Percentiles rank a stretch among this genome's conserved stretches.
Evolutionary conservation across 192 early-diverging fungal genomes (phyloP).

Genomic region (Bifiguratus adelaidae): DNA sequence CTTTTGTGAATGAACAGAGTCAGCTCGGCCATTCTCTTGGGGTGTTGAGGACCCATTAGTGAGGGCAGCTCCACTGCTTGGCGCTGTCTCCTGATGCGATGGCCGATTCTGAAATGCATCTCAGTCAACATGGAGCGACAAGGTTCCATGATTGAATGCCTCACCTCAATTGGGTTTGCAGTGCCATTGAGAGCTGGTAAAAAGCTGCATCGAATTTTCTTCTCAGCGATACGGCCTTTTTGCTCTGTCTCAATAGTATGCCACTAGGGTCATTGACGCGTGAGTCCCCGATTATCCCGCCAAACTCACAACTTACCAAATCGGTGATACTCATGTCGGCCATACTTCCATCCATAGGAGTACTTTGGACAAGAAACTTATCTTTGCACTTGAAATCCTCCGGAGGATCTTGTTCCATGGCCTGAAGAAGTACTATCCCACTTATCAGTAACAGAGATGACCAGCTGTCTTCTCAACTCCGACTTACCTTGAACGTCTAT

Average conservation of each 20-base stretch:
- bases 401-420: conserved; percentile 77
- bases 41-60: too few species aligned
- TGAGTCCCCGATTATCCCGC: not conserved
- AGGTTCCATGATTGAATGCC: too few species aligned
- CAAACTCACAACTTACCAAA: conserved; percentile 21
- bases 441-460: too few species aligned
- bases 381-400: conserved; percentile 82
- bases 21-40: too few species aligned
- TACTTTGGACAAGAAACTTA: conserved; percentile 92
- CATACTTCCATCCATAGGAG: conserved; percentile 61
- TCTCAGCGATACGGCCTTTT: conserved; percentile 46
- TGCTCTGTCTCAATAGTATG: conserved; percentile 42
- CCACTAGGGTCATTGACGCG: conserved; percentile 28
- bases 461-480: conserved; percentile 55
- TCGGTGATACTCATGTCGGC: conserved; percentile 48
- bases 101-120: too few species aligned
- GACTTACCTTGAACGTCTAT: conserved; percentile 66
- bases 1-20: too few species aligned
- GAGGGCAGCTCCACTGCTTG: too few species aligned
- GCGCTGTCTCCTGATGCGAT: too few species aligned
- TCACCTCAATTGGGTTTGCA: too few species aligned
- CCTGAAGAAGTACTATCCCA: conserved; percentile 88
- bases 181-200: too few species aligned
- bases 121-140: too few species aligned
- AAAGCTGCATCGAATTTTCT: conserved; percentile 52